Evolutionary conservation across 305 asterid species (phyloP), one percentile per base, ranked within the genome.

Genomic region (Fraxinus latifolia): DNA sequence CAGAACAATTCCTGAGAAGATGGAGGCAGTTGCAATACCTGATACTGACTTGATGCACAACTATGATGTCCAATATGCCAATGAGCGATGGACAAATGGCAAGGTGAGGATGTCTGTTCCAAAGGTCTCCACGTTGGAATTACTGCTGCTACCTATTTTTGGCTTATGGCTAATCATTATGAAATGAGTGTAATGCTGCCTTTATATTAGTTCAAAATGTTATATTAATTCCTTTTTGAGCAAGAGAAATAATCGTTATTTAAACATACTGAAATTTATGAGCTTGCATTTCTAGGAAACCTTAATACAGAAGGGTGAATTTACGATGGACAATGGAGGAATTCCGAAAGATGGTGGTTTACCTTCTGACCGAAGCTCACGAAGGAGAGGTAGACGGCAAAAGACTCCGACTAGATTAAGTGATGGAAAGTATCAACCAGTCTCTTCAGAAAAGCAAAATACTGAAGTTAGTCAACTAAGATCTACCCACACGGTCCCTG

Each of bases 351-450:
- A 89, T 72, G 89, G 86, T 67, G 84, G 82, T 67, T 86, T 86
- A 53, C 84, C 85, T 79, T 82, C 93, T 79, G 95, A 88, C 25
- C 89, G 88, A 65, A 90, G 89, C 58, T 44, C 94, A 76, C 95
- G 98, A 81, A 90, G 94, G 89, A 92, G 93, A 87, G 88, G 90
- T 74, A 91, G 94, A 82, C 89, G 91, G 78, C 90, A 87, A 47
- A 93, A 87, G 80, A 89, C 87, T 85, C 82, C 84, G 11, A 80
- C 90, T 65, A 90, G 83, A 84, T 60, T 78, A 75, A 72, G 37
- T 76, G 93, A 91, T 77, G 94, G 89, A 80, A 91, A 89, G 75
- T 74, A 77, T 74, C 90, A 78, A 44, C 87, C 89, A 42, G 29
- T 79, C 71, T 65, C 89, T 34, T 74, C 89, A 34, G 95, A 85